Conservation (phyloP, 345 rosid genomes). For the Gossypium stocksii region DNA sequence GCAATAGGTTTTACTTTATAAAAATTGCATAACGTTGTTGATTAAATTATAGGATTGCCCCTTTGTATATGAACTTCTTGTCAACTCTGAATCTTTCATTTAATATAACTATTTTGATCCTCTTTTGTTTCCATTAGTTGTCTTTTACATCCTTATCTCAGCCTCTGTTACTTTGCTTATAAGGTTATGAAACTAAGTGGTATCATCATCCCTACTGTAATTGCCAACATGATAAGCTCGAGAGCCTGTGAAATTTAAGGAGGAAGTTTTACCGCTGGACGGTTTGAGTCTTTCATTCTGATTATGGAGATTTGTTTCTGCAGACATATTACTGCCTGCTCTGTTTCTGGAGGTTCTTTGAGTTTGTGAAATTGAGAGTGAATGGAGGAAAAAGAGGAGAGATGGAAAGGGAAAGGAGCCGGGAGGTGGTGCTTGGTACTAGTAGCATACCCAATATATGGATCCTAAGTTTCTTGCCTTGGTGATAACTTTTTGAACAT, state of each 20-base stretch:
- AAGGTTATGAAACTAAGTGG: conserved; percentile 4
- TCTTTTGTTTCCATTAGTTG: conserved; percentile 15
- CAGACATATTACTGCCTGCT: not conserved
- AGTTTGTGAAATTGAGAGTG: not conserved
- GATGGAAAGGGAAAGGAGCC: not conserved
- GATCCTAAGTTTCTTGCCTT: not conserved
- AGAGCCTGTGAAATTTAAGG: not conserved
- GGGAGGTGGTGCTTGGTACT: not conserved
- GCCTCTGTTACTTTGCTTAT: conserved; percentile 1
- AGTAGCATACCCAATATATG: not conserved
- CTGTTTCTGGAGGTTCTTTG: not conserved
- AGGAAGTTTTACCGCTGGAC: not conserved
- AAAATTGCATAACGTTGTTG: not conserved
- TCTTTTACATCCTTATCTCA: conserved; percentile 3
- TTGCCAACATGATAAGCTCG: not conserved
- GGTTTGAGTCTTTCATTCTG: not conserved
- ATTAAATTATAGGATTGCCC: conserved; percentile 15
- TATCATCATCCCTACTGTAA: not conserved
- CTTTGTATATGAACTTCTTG: conserved; percentile 19
- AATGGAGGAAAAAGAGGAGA: not conserved
- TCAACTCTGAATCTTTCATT: conserved; percentile 15
- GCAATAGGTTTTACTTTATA: not conserved
- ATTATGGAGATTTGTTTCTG: not conserved
- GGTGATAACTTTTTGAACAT: not conserved
- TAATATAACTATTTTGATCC: not conserved